These are phyloP conservation scores for Fusarium sp. DNA, from an alignment of 2,329 filamentous ascomycete species.

Conservation along the genomic window DNA sequence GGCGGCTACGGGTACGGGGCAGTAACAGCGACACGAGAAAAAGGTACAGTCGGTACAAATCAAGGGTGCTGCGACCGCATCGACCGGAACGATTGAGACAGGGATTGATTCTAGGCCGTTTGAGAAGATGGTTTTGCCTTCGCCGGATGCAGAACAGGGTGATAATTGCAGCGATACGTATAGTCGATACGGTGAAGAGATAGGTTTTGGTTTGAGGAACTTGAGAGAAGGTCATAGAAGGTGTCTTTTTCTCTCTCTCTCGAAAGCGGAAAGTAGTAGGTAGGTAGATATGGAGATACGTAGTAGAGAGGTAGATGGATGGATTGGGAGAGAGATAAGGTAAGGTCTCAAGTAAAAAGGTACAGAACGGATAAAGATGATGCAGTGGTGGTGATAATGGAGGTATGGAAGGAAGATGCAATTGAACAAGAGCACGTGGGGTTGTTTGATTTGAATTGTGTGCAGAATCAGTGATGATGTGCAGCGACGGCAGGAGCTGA, in stretches of 20 bases:
- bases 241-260: conserved; percentile 1
- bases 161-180: conserved; percentile 27
- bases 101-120: conserved; percentile 37
- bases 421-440: conserved; percentile 31
- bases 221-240: conserved; percentile 37
- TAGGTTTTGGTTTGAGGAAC: conserved; percentile 26
- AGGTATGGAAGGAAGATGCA: conserved; percentile 21
- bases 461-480: conserved; percentile 32
- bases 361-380: background rate
- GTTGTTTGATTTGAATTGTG: conserved; percentile 23
- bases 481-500: conserved; percentile 14
- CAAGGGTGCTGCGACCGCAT: conserved; percentile 30
- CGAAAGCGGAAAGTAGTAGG: conserved; percentile 29
- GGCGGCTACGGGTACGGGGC: conserved; percentile 23
- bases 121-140: conserved; percentile 34
- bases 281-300: background rate
- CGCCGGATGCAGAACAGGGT: conserved; percentile 36
- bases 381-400: background rate
- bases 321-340: background rate
- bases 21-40: conserved; percentile 32
- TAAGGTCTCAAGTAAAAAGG: background rate
- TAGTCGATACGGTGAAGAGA: conserved; percentile 32
- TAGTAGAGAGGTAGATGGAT: background rate
- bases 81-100: conserved; percentile 35
- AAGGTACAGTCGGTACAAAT: conserved; percentile 34